Base-by-base conservation (phyloP, 208 protist genomes). In the Acanthamoeba quina region DNA sequence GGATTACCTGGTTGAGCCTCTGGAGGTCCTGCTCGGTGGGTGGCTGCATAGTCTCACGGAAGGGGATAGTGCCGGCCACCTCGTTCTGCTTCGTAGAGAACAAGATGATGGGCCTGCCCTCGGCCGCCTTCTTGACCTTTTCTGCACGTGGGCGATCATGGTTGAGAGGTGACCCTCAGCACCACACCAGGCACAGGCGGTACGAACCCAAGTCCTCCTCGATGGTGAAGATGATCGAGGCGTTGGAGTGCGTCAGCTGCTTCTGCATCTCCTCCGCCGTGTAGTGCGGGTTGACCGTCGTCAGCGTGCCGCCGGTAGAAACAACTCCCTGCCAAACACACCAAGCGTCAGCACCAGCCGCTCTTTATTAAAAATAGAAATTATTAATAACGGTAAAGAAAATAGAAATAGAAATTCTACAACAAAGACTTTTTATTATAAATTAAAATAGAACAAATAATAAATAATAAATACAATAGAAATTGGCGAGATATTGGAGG, bases 271-370 rank as follows among this genome's bases (percentile, higher is more conserved):
- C 70, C 13, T 78, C 70, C 70, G 37, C 24, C 31, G 70, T 78
- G 31, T 78, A 78, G 70, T 78, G 70, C 70, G 70, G 70, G 70
- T 78, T 78, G 70, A 78, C 70, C 21, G 70, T 78, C 31, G 70
- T 78, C 34, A 78, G 31, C 70, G 70, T 78, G 17, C 70, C 70
- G 34, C 78, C 49, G 24, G 37, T 78, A 11, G 29, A 78, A 17
- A 78, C 21, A 3, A 78, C 70, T 11, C 37, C 37, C 70, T 78
- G 62, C 29, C 26, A 10, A 70, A 15, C 17, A 70, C 34, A 83
- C 19, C 34, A 21, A 17, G 21, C 26, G 37, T 47, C 0, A 85
- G 15, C 15, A 47, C n/a, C 41, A 44, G 41, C 41, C 11, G 6
- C 41, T 11, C 10, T 47, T 26, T 44, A 6, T 47, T 47, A 47